Base-by-base conservation (phyloP, 2,329 filamentous ascomycete genomes). In the Coccinonectria pachysandricola region DNA sequence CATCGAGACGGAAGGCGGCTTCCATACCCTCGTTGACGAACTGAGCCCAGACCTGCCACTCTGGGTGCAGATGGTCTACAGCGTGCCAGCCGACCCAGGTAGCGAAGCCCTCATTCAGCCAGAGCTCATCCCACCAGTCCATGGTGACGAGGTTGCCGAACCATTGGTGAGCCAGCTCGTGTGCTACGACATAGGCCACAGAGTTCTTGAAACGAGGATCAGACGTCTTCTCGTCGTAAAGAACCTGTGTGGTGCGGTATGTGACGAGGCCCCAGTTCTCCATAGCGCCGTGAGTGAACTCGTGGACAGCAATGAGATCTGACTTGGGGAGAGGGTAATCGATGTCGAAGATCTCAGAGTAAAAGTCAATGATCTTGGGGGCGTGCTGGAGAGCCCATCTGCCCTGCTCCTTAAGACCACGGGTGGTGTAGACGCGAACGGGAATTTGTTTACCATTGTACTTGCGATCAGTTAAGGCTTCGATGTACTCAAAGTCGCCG, bases 71-170 rank as follows among this genome's bases (percentile, higher is more conserved):
- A 50, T 92, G 72, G 50, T 96, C 84, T 32, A 87, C 75, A 7
- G 86, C 87, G 35, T 87, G 71, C 88, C 88, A 98, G 27, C 88
- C 91, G 21, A 95, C 88, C 88, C 88, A 96, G 3, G 91, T 98
- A 21, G 91, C 91, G 50, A 98, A 98, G 8, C 87, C 87, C 57
- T 96, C 88, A 48, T 93, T 93, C 27, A 93, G 69, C 86, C 86
- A 94, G 20, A 91, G 70, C 60, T 92, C 82, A 50, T 79, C 84
- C 84, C 83, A 91, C 85, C 86, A 94, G 54, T 93, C 84, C 86
- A 94, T 94, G 5, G 87, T 94, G 21, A 93, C 86, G 8, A 94
- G 70, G 53, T 94, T 92, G 19, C 86, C 86, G 45, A 94, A 94
- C 87, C 87, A 94, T 60, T 93, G 86, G 50, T 94, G 86, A 30